These are phyloP conservation scores for Lentinus polychrous DNA, from an alignment of 1,284 basidiomycete species.

Conservation along the genomic window DNA sequence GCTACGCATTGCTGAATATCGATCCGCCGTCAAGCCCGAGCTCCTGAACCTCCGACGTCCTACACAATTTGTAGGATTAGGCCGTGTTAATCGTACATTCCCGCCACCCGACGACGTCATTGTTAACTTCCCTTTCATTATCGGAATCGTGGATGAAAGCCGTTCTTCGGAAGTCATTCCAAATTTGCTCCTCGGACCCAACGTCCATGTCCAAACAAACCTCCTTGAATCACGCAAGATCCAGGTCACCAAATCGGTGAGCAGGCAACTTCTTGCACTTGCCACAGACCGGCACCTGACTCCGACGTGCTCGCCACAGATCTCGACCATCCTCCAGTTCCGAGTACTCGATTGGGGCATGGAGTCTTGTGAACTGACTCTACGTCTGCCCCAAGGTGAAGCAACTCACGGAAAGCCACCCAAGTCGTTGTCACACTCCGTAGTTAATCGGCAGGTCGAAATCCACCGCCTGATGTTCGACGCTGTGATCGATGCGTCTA, in stretches of 20 bases:
- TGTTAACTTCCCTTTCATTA: constrained; percentile 5
- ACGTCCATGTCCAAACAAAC: not conserved
- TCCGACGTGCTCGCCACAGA: constrained; percentile 6
- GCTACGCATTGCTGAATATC: not conserved
- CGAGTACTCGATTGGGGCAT: constrained; percentile 21
- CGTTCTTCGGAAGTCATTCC: not conserved
- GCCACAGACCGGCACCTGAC: constrained; percentile 5
- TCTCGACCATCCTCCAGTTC: constrained; percentile 20
- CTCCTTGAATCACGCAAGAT: not conserved
- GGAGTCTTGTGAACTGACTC: constrained; percentile 18
- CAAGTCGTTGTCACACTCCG: not conserved
- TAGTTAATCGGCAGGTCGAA: too few species aligned
- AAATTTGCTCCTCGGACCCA: not conserved
- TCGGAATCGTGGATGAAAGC: not conserved
- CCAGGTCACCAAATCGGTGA: constrained; percentile 1
- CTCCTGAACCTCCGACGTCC: constrained; percentile 3
- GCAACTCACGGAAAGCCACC: not conserved
- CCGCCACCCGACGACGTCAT: not conserved
- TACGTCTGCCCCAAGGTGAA: constrained; percentile 1
- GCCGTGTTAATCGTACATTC: not conserved
- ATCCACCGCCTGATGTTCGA: not conserved
- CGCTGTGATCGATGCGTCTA: not conserved
- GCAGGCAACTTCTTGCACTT: constrained; percentile 9
- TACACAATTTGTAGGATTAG: not conserved
- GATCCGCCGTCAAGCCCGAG: not conserved